Evolutionary conservation across 2,329 filamentous ascomycete genomes (phyloP).

Genomic region (Raffaelea ambrosiae): DNA sequence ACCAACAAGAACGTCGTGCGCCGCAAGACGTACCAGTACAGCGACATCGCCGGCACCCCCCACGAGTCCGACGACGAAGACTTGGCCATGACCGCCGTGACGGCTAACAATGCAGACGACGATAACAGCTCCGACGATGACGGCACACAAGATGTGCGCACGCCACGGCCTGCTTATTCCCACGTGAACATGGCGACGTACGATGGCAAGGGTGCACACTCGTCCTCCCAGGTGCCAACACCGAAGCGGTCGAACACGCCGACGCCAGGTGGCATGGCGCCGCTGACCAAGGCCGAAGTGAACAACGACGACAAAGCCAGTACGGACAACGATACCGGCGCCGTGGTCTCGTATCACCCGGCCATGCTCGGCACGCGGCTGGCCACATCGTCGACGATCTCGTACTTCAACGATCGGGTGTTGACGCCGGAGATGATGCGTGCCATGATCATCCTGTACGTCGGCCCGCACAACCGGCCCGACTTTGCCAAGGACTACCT

Average conservation of each 20-base stretch:
- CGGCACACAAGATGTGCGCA: slow-evolving; percentile 1
- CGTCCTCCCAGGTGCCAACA: slow-evolving; percentile 2
- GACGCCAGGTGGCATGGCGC: background rate
- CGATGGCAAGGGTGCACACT: background rate
- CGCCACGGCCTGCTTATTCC: slow-evolving; percentile 10
- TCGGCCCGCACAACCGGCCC: slow-evolving; percentile 85
- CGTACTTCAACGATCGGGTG: slow-evolving; percentile 93
- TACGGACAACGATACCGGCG: background rate
- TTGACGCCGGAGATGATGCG: slow-evolving; percentile 97
- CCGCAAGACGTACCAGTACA: slow-evolving; percentile 84
- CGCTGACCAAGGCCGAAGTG: background rate
- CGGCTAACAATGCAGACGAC: background rate
- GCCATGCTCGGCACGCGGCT: slow-evolving; percentile 70
- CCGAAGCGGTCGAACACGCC: background rate
- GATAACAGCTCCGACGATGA: background rate
- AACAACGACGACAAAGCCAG: background rate
- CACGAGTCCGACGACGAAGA: slow-evolving; percentile 67
- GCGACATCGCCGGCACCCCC: slow-evolving; percentile 73
- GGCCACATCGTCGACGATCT: slow-evolving; percentile 93
- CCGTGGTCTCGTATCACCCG: slow-evolving; percentile 38
- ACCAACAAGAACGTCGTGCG: slow-evolving; percentile 72
- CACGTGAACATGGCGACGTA: slow-evolving; percentile 9
- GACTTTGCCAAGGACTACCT: slow-evolving; percentile 90
- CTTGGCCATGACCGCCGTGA: slow-evolving; percentile 25
- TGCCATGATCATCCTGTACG: slow-evolving; percentile 96